phyloP scores from a whole-genome alignment of 306 rosid genomes.

The Carpinus viminea region DNA sequence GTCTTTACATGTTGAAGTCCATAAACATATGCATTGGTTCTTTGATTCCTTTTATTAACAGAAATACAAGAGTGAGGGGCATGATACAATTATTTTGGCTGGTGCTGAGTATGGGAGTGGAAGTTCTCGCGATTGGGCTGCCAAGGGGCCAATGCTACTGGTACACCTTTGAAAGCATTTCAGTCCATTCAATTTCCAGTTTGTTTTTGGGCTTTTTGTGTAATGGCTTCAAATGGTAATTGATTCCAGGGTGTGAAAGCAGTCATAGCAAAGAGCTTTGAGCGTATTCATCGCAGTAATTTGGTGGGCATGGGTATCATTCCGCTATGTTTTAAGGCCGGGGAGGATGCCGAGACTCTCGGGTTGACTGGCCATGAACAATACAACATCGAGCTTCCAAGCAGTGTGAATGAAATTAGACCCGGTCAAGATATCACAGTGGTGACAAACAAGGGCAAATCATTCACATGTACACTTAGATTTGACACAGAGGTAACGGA shows the following conservation, averaged over 20 bases:
- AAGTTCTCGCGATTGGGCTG: conserved; percentile 99
- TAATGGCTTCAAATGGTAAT: conserved; percentile 6
- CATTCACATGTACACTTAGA: conserved; percentile 63
- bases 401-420: conserved; percentile 63
- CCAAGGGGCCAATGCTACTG: conserved; percentile 94
- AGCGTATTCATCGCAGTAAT: conserved; percentile 96
- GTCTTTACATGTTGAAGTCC: conserved; percentile 1
- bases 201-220: neutral
- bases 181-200: conserved; percentile 4
- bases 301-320: conserved; percentile 94
- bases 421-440: conserved; percentile 87
- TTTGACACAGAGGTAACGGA: conserved; percentile 85
- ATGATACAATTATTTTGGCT: conserved; percentile 73
- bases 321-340: conserved; percentile 80
- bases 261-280: conserved; percentile 91
- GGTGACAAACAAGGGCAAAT: conserved; percentile 67
- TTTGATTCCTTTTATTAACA: conserved; percentile 34
- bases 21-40: conserved; percentile 7
- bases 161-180: conserved; percentile 37
- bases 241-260: conserved; percentile 85
- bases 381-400: conserved; percentile 80
- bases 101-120: conserved; percentile 98
- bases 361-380: conserved; percentile 85
- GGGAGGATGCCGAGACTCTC: conserved; percentile 87
- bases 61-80: conserved; percentile 84